phyloP scores from a whole-genome alignment of 2,329 filamentous ascomycete genomes.

The Colletotrichum sp. region DNA sequence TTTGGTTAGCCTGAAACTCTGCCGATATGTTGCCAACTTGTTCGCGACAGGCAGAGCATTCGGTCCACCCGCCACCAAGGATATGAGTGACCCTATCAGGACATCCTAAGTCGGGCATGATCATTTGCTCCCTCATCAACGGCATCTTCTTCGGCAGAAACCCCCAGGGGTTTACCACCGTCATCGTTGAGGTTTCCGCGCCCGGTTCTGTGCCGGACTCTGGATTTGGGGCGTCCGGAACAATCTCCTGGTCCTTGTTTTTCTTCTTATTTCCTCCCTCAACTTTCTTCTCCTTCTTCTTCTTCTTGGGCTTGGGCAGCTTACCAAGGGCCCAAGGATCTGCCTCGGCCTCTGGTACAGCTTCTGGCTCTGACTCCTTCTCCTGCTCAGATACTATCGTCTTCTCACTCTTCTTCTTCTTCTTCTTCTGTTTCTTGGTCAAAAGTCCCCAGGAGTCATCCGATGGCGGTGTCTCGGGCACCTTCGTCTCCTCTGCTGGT shows the following conservation, averaged over 20 bases:
- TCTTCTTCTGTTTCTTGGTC: too few species aligned
- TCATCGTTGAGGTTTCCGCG: background rate
- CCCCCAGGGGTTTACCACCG: background rate
- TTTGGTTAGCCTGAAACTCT: background rate
- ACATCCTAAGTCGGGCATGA: background rate
- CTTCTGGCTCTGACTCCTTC: background rate
- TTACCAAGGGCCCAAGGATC: background rate
- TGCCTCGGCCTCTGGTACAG: background rate
- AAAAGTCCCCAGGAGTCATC: background rate
- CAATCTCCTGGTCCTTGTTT: rapidly evolving
- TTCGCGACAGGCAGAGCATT: background rate
- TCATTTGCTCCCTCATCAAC: background rate
- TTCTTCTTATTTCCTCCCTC: background rate
- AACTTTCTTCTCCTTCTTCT: background rate
- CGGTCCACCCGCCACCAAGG: background rate
- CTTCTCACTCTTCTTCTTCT: background rate
- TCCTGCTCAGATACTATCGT: background rate
- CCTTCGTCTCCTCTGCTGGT: background rate
- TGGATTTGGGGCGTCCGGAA: background rate
- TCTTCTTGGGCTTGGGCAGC: background rate
- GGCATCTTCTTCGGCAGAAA: background rate
- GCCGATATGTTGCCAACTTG: background rate
- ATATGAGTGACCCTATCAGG: background rate
- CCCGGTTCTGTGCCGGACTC: background rate
- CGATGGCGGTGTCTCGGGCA: rapidly evolving